Base-by-base conservation (phyloP, 2,329 filamentous ascomycete species). In the Calonectria hawksworthii region DNA sequence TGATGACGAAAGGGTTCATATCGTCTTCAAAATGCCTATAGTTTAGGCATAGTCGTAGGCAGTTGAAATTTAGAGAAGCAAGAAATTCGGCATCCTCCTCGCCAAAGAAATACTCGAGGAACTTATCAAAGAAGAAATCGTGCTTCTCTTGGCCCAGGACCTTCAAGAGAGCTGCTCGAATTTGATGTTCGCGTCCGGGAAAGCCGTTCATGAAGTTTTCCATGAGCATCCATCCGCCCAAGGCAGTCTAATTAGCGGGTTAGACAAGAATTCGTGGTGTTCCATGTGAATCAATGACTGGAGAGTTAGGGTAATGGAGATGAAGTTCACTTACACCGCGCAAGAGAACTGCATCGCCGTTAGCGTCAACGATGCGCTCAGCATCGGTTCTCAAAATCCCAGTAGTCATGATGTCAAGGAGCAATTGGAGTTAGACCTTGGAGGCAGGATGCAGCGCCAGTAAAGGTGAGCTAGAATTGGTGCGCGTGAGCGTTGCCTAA, bases 191-290 rank as follows among this genome's bases (percentile, higher is more conserved):
- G 67, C 90, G 88, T 18, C 89, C 91, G 6, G 90, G 87, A 73
- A 89, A 92, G 21, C 91, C 91, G 1, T 89, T 91, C 78, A 92
- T 92, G 85, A 92, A 92, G 79, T 92, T 92, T 81, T 92, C 90
- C 88, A 90, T 90, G n/a, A 82, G 77, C 77, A 83, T 81, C 77
- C 79, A 81, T 7, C 82, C 82, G 3, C 82, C 82, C 3, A 82
- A 72, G 9, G 81, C 81, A 16, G 82, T 76, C 79, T 80, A 10
- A 41, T 41, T 32, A 14, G 9, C 16, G 51, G 28, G 26, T 54
- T 14, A 16, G 23, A 38, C 32, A 51, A 61, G 44, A 44, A 11
- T 28, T 26, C 51, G 13, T 6, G 4, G 68, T 36, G 13, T 56
- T 56, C 6, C n/a, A 56, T 30, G 51, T 7, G 4, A 28, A 18